These are phyloP conservation scores for Cyclospora cayetanensis DNA, from an alignment of 169 alveolate species.

Conservation along the genomic window DNA sequence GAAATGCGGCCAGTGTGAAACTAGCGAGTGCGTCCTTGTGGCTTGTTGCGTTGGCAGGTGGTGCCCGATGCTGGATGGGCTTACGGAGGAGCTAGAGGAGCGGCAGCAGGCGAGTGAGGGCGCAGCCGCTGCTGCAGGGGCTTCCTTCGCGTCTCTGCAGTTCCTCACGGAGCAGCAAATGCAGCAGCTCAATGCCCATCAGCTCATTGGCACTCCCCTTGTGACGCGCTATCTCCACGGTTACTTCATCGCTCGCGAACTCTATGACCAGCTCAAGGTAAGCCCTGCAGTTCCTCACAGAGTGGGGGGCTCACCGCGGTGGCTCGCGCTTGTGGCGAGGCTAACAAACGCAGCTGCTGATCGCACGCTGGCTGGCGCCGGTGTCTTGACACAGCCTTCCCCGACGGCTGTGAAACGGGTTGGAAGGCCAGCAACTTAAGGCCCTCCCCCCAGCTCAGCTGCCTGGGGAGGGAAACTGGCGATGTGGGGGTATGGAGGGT, in stretches of 20 bases:
- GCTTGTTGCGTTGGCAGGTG: constrained; percentile 75
- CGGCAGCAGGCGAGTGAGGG: background rate
- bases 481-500: too few relatives aligned
- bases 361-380: too few relatives aligned
- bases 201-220: constrained; percentile 91
- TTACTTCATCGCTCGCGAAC: constrained; percentile 84
- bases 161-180: constrained; percentile 91
- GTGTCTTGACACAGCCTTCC: too few relatives aligned
- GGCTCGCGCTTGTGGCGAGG: too few relatives aligned
- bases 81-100: constrained; percentile 95
- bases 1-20: background rate
- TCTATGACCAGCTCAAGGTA: constrained; percentile 56
- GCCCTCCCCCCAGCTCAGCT: too few relatives aligned
- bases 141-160: constrained; percentile 85
- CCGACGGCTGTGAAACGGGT: too few relatives aligned
- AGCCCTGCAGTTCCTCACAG: too few relatives aligned
- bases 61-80: constrained; percentile 91
- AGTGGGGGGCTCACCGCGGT: too few relatives aligned
- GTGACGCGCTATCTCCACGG: constrained; percentile 94
- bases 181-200: constrained; percentile 88
- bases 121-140: constrained; percentile 34
- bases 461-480: too few relatives aligned
- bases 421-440: too few relatives aligned
- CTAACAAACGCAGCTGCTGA: too few relatives aligned
- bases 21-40: background rate